Conservation (phyloP, 305 asterid genomes). For the Fraxinus velutina region DNA sequence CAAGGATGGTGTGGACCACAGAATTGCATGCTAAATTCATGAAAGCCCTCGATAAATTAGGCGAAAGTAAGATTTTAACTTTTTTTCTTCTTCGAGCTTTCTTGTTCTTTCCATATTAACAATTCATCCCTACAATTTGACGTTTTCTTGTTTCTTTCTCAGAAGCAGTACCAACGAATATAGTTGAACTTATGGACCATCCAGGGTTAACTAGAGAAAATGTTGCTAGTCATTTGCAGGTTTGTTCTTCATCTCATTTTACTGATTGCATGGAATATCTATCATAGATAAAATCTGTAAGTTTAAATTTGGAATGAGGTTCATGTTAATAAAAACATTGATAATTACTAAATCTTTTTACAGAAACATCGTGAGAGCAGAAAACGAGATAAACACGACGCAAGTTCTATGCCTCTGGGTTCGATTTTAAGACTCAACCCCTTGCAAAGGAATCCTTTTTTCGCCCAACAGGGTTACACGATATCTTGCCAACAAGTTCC, state of each 20-base stretch:
- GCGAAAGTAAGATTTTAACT: slow-evolving; percentile 45
- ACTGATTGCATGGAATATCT: not conserved
- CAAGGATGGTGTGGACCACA: slow-evolving; percentile 58
- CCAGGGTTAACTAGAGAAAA: slow-evolving; percentile 71
- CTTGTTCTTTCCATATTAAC: not conserved
- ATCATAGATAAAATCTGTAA: not conserved
- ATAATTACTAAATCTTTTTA: slow-evolving; percentile 11
- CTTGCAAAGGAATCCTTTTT: not conserved
- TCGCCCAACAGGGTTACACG: not conserved
- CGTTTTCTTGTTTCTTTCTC: not conserved
- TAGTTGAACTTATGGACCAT: slow-evolving; percentile 60
- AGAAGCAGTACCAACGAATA: slow-evolving; percentile 77
- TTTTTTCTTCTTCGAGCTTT: not conserved
- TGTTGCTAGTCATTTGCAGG: slow-evolving; percentile 90
- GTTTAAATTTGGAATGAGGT: not conserved
- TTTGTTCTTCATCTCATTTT: slow-evolving; percentile 13
- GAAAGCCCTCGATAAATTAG: slow-evolving; percentile 56
- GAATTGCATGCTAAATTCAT: slow-evolving; percentile 62
- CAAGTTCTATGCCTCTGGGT: slow-evolving; percentile 14
- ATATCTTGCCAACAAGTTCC: slow-evolving; percentile 5
- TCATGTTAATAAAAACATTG: not conserved
- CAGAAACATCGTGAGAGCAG: slow-evolving; percentile 62
- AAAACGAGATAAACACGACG: slow-evolving; percentile 41
- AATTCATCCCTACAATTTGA: not conserved
- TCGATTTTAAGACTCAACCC: slow-evolving; percentile 10